Evolutionary conservation across 192 early-diverging fungal genomes (phyloP).

Genomic region (Podila clonocystis): DNA sequence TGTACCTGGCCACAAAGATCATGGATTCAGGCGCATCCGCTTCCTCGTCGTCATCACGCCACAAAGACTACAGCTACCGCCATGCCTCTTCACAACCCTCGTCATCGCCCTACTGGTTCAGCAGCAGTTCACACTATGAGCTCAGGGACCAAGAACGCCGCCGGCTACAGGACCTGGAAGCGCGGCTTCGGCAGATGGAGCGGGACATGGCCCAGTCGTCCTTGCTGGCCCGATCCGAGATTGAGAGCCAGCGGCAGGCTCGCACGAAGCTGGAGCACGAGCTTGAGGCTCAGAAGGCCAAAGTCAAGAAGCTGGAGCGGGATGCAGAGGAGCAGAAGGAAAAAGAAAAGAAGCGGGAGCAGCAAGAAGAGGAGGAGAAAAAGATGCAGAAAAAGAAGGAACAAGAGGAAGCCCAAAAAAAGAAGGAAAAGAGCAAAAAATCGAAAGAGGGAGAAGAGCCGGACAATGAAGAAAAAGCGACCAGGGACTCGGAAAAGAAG

Average conservation of each 20-base stretch:
- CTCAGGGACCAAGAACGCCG: slow-evolving; percentile 25
- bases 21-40: slow-evolving; percentile 13
- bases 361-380: slow-evolving; percentile 24
- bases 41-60: neutral
- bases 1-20: slow-evolving; percentile 33
- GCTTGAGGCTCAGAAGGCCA: slow-evolving; percentile 24
- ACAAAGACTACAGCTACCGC: neutral
- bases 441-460: slow-evolving; percentile 1
- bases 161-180: slow-evolving; percentile 27
- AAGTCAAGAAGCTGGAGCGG: slow-evolving; percentile 34
- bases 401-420: slow-evolving; percentile 13
- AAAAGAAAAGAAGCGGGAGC: neutral
- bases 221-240: slow-evolving; percentile 27
- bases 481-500: slow-evolving; percentile 6
- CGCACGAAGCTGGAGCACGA: slow-evolving; percentile 32
- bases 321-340: slow-evolving; percentile 20
- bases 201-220: slow-evolving; percentile 23
- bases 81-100: neutral
- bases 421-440: slow-evolving; percentile 8
- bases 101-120: slow-evolving; percentile 14
- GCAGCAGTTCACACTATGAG: neutral
- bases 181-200: slow-evolving; percentile 32
- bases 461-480: slow-evolving; percentile 7
- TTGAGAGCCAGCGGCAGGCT: slow-evolving; percentile 28
- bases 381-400: slow-evolving; percentile 1